Conservation (phyloP, 1,139 yeast species). For the Hemisphaericaspora subhashii region DNA sequence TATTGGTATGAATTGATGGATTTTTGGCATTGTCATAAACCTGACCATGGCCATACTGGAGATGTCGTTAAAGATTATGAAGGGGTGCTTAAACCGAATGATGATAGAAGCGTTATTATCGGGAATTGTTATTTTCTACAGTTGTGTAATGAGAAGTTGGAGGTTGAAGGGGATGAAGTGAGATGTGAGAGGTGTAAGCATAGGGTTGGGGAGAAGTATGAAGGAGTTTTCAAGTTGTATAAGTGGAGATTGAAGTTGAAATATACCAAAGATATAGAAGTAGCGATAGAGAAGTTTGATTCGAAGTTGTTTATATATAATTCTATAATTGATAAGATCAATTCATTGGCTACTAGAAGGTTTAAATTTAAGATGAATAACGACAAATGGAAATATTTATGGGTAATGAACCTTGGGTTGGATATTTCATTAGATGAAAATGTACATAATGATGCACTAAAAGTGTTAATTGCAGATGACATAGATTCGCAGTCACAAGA, state of each 20-base stretch:
- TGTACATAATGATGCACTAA: slow-evolving; percentile 32
- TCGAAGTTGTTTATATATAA: slow-evolving; percentile 38
- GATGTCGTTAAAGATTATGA: slow-evolving; percentile 25
- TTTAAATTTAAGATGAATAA: slow-evolving; percentile 60
- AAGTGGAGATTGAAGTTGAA: slow-evolving; percentile 60
- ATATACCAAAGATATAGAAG: slow-evolving; percentile 13
- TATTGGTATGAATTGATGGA: slow-evolving; percentile 96
- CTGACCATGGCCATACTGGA: slow-evolving; percentile 44
- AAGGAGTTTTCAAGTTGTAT: slow-evolving; percentile 35
- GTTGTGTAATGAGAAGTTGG: slow-evolving; percentile 21
- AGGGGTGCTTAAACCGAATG: slow-evolving; percentile 47
- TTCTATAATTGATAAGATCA: slow-evolving; percentile 44
- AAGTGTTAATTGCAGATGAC: slow-evolving; percentile 32
- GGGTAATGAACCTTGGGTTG: slow-evolving; percentile 60
- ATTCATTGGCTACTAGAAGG: slow-evolving; percentile 46
- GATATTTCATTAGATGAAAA: slow-evolving; percentile 23
- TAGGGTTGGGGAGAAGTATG: slow-evolving; percentile 33
- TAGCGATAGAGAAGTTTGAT: slow-evolving; percentile 21
- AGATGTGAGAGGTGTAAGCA: slow-evolving; percentile 32
- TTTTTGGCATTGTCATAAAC: slow-evolving; percentile 97
- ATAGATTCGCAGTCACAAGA: slow-evolving; percentile 20
- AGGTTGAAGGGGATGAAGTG: slow-evolving; percentile 11
- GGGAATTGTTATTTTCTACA: slow-evolving; percentile 61
- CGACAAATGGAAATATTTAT: slow-evolving; percentile 61
- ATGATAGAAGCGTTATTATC: slow-evolving; percentile 42